Evolutionary conservation across 2,329 filamentous ascomycete genomes (phyloP).

Genomic region (Polychaeton citri): DNA sequence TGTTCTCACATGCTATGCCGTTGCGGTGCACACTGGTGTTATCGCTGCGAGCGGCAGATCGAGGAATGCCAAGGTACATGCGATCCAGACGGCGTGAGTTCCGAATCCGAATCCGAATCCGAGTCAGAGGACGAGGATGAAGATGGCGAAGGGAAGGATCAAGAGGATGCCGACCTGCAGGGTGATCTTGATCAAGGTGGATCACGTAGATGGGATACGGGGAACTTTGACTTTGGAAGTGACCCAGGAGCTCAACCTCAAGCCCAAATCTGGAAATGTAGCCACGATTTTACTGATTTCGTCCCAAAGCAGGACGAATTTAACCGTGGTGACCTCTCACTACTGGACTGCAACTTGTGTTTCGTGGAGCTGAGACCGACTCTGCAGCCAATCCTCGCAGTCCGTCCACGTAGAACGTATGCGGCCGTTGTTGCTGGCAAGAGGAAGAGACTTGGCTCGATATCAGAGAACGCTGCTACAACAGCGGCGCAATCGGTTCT

Average conservation of each 20-base stretch:
- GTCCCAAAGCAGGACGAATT: constrained; percentile 1
- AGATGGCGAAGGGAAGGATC: constrained; percentile 17
- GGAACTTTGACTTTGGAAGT: constrained; percentile 21
- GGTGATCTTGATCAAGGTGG: constrained; percentile 24
- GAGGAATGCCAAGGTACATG: constrained; percentile 20
- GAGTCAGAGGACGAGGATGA: constrained; percentile 15
- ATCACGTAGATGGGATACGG: constrained; percentile 17
- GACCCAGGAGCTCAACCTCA: constrained; percentile 18
- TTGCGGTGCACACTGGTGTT: constrained; percentile 40
- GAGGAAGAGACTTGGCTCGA: no score
- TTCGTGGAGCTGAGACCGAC: constrained; percentile 7
- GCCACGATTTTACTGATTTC: constrained; percentile 9
- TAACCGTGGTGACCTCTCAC: constrained; percentile 8
- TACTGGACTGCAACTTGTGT: constrained; percentile 14
- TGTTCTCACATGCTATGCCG: constrained; percentile 36
- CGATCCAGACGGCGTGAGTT: constrained; percentile 11
- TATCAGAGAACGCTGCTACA: no score
- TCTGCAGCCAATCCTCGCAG: no score
- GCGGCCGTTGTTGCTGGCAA: no score
- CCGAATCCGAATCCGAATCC: no score
- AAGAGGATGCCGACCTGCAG: no score
- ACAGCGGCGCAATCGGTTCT: no score
- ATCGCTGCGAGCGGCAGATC: constrained; percentile 25
- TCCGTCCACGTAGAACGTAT: no score
- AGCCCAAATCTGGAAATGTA: constrained; percentile 15